Evolutionary conservation across 2,329 filamentous ascomycete species (phyloP).

Genomic region (Exophiala spinifera): DNA sequence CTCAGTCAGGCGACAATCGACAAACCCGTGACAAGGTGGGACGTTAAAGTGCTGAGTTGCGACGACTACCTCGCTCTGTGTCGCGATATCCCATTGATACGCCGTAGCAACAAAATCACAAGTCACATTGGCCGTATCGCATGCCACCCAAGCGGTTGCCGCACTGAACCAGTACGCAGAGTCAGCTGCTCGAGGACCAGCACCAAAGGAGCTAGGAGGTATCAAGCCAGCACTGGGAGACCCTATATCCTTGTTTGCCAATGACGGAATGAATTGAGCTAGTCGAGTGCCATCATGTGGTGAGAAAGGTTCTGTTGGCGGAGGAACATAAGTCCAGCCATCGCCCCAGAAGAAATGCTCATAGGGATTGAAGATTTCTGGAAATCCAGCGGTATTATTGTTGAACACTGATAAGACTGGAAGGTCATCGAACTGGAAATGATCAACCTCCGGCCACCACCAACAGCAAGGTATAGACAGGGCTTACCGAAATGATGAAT

Average conservation of each 20-base stretch:
- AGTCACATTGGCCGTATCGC: conserved; percentile 41
- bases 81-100: conserved; percentile 41
- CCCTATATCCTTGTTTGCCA: conserved; percentile 44
- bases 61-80: conserved; percentile 34
- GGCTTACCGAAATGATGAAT: conserved; percentile 21
- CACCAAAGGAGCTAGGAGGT: conserved; percentile 44
- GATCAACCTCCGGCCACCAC: background rate
- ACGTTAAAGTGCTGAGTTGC: conserved; percentile 41
- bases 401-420: conserved; percentile 27
- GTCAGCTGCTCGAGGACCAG: conserved; percentile 42
- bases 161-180: conserved; percentile 53
- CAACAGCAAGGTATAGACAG: background rate
- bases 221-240: conserved; percentile 32
- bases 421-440: conserved; percentile 32
- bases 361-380: conserved; percentile 48
- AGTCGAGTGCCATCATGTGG: conserved; percentile 31
- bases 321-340: conserved; percentile 50
- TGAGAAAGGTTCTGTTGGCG: conserved; percentile 43
- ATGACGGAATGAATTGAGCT: conserved; percentile 40
- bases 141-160: conserved; percentile 47
- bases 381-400: conserved; percentile 32
- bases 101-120: conserved; percentile 44
- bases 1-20: conserved; percentile 42
- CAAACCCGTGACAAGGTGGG: conserved; percentile 39
- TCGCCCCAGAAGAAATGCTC: conserved; percentile 52